Base-by-base conservation (phyloP, 805 yeast species). In the Saturnispora halmiae region DNA sequence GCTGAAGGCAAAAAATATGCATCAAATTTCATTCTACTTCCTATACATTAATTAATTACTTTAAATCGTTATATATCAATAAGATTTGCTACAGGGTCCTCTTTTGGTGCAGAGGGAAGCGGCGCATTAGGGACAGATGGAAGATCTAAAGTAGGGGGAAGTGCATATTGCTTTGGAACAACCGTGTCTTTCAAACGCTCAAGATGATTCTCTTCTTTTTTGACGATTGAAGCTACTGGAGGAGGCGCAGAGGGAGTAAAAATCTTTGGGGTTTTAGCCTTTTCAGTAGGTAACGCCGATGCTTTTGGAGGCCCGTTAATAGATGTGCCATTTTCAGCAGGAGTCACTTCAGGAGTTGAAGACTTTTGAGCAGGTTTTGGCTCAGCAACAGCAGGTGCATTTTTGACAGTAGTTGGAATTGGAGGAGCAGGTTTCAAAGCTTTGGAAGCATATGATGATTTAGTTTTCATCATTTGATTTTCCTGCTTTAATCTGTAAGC, bases 401-500 rank as follows among this genome's bases (percentile, higher is more conserved):
- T 22, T 22, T 22, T 22, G 26, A 22, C 26, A 28, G 20, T 13
- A n/a, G 29, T 22, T 4, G 42, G 42, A 27, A 39, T 20, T 1
- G 42, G 37, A 6, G 42, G 42, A n/a, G 42, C 37, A 11, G 42
- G 42, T 8, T 29, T 26, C 27, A 31, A 14, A 10, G 25, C 25
- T 14, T 32, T 39, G 2, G 42, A 24, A 14, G 37, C 42, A 27
- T 39, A 39, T 10, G 42, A 33, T 13, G 42, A 16, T 16, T 39
- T 39, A 3, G 32, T 27, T 24, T 41, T 36, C 10, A 39, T 6
- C 35, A 34, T 36, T 21, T 42, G 47, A 24, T 52, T 49, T 31
- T 48, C 52, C 26, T 56, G 60, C 14, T 48, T 46, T 46, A 70
- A 58, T 55, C 78, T 59, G 22, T 66, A 62, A 44, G 87, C 94